Base-by-base conservation (phyloP, 805 yeast species). In the Cyberlindnera xylosilytica region DNA sequence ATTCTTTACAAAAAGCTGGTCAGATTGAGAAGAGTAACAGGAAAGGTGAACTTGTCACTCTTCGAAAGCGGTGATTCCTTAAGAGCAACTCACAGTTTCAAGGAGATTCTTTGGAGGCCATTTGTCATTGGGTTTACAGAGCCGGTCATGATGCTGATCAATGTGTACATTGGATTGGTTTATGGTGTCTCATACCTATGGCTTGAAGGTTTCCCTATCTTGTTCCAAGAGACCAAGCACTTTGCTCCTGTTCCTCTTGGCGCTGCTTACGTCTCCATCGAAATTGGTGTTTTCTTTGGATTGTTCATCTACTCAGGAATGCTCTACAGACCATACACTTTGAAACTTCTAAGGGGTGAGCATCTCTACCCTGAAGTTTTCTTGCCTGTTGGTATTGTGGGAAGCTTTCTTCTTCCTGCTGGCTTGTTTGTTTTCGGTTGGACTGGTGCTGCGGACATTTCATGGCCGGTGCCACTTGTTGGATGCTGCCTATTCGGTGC, bases 151-250 rank as follows among this genome's bases (percentile, higher is more conserved):
- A 44, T 79, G 16, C 64, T 78, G 23, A 70, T 78, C 45, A 70
- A 79, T 52, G 17, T 72, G 20, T 78, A 78, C 56, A 62, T 74
- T 49, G 76, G 80, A 0, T 51, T 79, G 38, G 64, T 70, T 6
- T 80, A 79, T 57, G 74, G 81, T 22, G 58, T 72, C 23, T 50
- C 76, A 47, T 81, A 77, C 56, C 57, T 78, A 18, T 79, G 76
- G 66, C 76, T 79, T 51, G 85, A 81, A 58, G 79, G 78, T 5
- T 77, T 76, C 61, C 86, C 87, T 9, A 64, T 79, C 28, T 78
- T 76, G 3, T 81, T 72, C 47, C 42, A 47, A 8, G 73, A 67
- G 3, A 53, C 66, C 18, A 66, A 76, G 49, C 54, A 65, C 24
- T 80, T 80, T 58, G 68, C 75, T 4, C 52, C 67, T 19, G 66